Base-by-base conservation (phyloP, 345 rosid genomes). In the Garcia nutans region DNA sequence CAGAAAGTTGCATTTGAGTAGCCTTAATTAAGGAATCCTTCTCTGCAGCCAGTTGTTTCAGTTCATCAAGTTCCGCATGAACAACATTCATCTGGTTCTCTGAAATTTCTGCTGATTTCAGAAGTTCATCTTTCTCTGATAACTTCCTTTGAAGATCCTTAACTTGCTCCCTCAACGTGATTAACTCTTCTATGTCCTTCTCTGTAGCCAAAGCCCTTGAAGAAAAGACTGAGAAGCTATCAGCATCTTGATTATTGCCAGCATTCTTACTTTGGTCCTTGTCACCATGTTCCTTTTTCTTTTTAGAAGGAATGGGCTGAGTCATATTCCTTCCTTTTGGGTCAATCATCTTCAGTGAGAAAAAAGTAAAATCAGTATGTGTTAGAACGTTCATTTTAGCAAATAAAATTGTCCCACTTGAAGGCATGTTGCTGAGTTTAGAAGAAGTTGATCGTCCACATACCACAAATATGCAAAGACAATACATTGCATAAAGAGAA, bases 51-150 rank as follows among this genome's bases (percentile, higher is more conserved):
- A 79, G 83, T 19, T 77, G 85, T 79, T 83, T 91, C 73, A 92
- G 71, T 78, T 86, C 91, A 75, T 91, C 87, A 70, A 92, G 78
- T 82, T 91, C 82, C 37, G 58, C 82, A 55, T 84, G 80, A 58
- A 89, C 78, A 81, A 84, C 80, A 57, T 82, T 82, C 60, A 86
- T 82, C 84, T 88, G 87, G n/a, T 81, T 82, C 77, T 84, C 85
- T 61, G 87, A 82, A 68, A 79, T 64, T 76, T 92, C 97, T 55
- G 84, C 82, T 10, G 93, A 86, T 83, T 88, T 91, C 78, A 93
- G 81, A 74, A 93, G 85, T 61, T 96, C 99, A 75, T 96, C 99
- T 83, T 91, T 96, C 79, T 92, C 97, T 10, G 81, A 58, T 65
- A 96, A 65, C 86, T 89, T 89, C 67, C 76, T 77, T 70, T 90